Conservation (phyloP, 1,139 yeast genomes). For the Pichia sp. region DNA sequence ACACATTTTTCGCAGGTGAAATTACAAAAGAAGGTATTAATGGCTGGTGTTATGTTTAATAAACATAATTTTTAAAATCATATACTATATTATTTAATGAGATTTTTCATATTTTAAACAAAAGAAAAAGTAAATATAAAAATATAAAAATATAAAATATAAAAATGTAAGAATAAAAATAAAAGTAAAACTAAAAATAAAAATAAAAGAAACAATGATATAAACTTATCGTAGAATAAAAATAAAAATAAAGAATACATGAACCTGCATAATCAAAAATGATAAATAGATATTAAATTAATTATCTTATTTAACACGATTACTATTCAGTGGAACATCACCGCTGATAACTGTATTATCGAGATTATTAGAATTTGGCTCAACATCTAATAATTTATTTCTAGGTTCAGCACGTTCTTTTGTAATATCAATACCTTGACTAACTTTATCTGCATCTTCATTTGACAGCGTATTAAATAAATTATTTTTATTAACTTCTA, state of each 20-base stretch:
- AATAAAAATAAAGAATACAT: too few species aligned
- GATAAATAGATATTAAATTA: too few species aligned
- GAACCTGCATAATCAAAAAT: too few species aligned
- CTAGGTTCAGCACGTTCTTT: constrained; percentile 3
- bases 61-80: neutral
- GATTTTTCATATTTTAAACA: neutral
- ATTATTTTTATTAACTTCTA: constrained; percentile 3
- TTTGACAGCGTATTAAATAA: constrained; percentile 10
- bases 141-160: too few species aligned
- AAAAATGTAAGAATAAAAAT: too few species aligned
- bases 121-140: too few species aligned
- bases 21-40: constrained; percentile 17
- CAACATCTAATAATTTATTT: constrained; percentile 10
- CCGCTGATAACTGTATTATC: neutral
- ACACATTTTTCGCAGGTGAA: constrained; percentile 11
- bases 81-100: neutral
- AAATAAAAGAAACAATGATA: too few species aligned
- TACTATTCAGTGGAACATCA: constrained; percentile 7
- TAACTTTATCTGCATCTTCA: constrained; percentile 6
- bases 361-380: constrained; percentile 3
- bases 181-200: too few species aligned
- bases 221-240: too few species aligned
- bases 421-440: constrained; percentile 2
- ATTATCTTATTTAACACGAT: constrained; percentile 5
- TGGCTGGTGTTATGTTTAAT: constrained; percentile 16